These are phyloP conservation scores for Solidago caesia DNA, from an alignment of 129 eudicot genomes.

Conservation along the genomic window DNA sequence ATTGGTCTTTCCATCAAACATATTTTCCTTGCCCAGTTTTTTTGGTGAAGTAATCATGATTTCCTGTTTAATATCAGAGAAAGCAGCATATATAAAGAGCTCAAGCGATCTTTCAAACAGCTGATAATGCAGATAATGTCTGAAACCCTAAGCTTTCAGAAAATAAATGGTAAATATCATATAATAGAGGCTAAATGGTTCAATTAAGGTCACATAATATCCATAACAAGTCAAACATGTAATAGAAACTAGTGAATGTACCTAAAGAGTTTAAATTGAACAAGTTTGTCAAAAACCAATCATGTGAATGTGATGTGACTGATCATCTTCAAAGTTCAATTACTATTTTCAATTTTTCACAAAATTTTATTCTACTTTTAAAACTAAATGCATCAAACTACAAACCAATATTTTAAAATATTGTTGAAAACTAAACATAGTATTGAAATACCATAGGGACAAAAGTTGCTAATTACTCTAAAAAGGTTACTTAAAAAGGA, in stretches of 20 bases:
- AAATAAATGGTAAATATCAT: background rate
- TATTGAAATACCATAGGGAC: too few relatives aligned
- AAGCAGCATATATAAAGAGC: background rate
- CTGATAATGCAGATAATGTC: background rate
- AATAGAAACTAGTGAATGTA: background rate
- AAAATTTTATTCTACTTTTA: background rate
- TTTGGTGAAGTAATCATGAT: conserved; percentile 42
- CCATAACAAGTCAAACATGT: background rate
- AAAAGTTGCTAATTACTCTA: too few relatives aligned
- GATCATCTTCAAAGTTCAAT: background rate
- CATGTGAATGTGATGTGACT: background rate
- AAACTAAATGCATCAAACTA: background rate
- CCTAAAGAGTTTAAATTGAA: background rate
- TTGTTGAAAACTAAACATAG: background rate
- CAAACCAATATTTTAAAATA: background rate
- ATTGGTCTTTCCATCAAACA: conserved; percentile 47
- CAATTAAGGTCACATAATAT: background rate
- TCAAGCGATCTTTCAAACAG: conserved; percentile 3
- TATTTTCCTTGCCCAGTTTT: conserved; percentile 69
- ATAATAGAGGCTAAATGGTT: background rate
- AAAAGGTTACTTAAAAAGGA: too few relatives aligned
- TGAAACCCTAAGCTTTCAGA: conserved; percentile 2
- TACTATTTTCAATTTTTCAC: background rate
- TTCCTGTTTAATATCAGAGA: conserved; percentile 35
- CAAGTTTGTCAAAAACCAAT: background rate